Evolutionary conservation across 2,329 filamentous ascomycete species (phyloP).

Genomic region (Fusarium algeriense): DNA sequence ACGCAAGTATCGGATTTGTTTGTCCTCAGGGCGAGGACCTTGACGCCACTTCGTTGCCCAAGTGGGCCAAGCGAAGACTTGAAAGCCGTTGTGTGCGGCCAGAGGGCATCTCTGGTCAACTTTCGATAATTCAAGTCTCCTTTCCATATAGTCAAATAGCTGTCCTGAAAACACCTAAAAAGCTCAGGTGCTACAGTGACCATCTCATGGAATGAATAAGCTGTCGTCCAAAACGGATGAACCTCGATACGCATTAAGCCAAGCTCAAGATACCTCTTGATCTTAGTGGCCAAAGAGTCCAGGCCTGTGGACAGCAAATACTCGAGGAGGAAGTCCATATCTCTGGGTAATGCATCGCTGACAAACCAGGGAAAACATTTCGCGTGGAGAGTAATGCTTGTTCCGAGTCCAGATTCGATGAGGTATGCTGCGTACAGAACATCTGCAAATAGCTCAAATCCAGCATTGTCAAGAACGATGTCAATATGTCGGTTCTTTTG

Average conservation of each 20-base stretch:
- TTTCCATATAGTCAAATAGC: conserved; percentile 16
- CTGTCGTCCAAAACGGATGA: conserved; percentile 13
- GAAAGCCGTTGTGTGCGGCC: conserved; percentile 9
- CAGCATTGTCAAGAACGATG: conserved; percentile 11
- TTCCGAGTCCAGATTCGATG: conserved; percentile 2
- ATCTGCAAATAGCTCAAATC: conserved; percentile 14
- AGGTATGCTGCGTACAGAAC: conserved; percentile 8
- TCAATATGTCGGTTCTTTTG: not conserved
- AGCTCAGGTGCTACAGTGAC: not conserved
- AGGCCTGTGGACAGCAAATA: not conserved
- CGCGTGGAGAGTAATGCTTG: not conserved
- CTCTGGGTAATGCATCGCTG: not conserved
- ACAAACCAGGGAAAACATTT: conserved; percentile 12
- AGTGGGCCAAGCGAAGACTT: conserved; percentile 4
- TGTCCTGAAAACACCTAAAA: not conserved
- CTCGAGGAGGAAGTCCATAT: not conserved
- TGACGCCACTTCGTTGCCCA: not conserved
- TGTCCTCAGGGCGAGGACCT: conserved; percentile 5
- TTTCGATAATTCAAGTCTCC: conserved; percentile 22
- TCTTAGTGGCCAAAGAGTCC: not conserved
- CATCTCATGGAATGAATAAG: conserved; percentile 8
- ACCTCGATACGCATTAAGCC: not conserved
- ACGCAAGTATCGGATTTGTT: conserved; percentile 19
- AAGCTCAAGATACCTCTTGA: not conserved
- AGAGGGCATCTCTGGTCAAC: conserved; percentile 8